phyloP scores from a whole-genome alignment of 768 basidiomycete genomes.

The Podaxis mareebaensis region DNA sequence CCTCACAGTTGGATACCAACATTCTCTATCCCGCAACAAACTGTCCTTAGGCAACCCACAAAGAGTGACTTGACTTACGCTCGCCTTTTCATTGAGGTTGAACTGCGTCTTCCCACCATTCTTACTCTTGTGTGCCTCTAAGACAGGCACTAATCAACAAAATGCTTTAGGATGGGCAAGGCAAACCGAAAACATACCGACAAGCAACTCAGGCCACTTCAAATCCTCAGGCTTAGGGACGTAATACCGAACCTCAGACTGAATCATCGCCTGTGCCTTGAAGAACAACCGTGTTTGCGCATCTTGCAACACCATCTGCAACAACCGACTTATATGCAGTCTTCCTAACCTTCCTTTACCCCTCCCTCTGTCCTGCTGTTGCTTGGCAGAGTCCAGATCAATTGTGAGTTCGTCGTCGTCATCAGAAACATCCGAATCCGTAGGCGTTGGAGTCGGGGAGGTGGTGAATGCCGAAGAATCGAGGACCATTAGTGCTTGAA shows the following conservation, averaged over 20 bases:
- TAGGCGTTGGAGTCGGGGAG: constrained; percentile 17
- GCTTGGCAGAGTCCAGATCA: constrained; percentile 34
- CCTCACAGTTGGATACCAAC: constrained; percentile 89
- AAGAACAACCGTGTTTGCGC: constrained; percentile 96
- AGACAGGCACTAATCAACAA: not conserved
- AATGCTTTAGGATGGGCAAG: not conserved
- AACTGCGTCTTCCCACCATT: not conserved
- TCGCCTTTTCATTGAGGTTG: constrained; percentile 57
- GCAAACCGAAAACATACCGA: constrained; percentile 46
- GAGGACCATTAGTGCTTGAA: constrained; percentile 95
- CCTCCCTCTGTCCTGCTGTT: constrained; percentile 34
- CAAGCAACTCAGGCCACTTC: constrained; percentile 82
- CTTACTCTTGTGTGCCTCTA: constrained; percentile 9
- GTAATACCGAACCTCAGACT: constrained; percentile 86
- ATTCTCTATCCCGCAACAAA: constrained; percentile 71
- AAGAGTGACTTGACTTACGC: constrained; percentile 51
- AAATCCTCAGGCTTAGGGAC: constrained; percentile 77
- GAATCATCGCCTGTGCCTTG: constrained; percentile 91
- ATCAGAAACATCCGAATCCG: constrained; percentile 22
- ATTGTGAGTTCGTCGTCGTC: constrained; percentile 35
- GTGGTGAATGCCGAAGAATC: constrained; percentile 52
- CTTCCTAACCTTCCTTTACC: constrained; percentile 25
- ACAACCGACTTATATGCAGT: constrained; percentile 77
- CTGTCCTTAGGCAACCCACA: constrained; percentile 6
- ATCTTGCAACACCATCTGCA: constrained; percentile 92